Base-by-base conservation (phyloP, 495 filamentous ascomycete genomes). In the Hypomontagnella submonticulosa region DNA sequence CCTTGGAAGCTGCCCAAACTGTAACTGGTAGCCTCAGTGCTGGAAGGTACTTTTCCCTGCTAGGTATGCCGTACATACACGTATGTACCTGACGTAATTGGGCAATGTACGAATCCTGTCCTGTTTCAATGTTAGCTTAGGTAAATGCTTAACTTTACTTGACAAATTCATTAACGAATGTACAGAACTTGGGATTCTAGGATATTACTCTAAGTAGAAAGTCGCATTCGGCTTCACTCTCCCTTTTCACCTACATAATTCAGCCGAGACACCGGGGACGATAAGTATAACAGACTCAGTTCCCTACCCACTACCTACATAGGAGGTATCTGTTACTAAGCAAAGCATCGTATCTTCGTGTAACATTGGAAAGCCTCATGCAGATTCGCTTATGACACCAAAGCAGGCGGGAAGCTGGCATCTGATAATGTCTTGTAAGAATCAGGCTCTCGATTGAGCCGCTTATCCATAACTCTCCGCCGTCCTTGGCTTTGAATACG, bases 11-110 rank as follows among this genome's bases (percentile, higher is more conserved):
- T 52, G 57, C 41, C 23, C 6, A 27, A 27, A 27, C 23, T 27
- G 23, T 27, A 27, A 27, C 23, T 27, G 23, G n/a, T n/a, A n/a
- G n/a, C 6, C 23, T 27, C 23, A 27, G 23, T 27, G 23, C 23
- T 27, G 23, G 23, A 27, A 27, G 23, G 23, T 27, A 27, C 23
- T 27, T 27, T 27, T 27, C 23, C 23, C 23, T 27, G 6, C 23
- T 27, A 27, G 23, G 23, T 27, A 27, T 27, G 2, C 23, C n/a
- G 11, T 37, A 18, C 4, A 12, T 38, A 38, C 44, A 36, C 43
- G 52, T 60, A 42, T 43, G 19, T 48, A 11, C 41, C 52, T 57
- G 63, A 67, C 57, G 57, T 61, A 67, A 57, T 61, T 61, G 51
- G 49, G 46, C 33, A 38, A 43, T 41, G 36, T 51, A 42, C 37